These are phyloP conservation scores for Skeletonema marinoi DNA, from an alignment of 108 stramenopile genomes.

Conservation along the genomic window DNA sequence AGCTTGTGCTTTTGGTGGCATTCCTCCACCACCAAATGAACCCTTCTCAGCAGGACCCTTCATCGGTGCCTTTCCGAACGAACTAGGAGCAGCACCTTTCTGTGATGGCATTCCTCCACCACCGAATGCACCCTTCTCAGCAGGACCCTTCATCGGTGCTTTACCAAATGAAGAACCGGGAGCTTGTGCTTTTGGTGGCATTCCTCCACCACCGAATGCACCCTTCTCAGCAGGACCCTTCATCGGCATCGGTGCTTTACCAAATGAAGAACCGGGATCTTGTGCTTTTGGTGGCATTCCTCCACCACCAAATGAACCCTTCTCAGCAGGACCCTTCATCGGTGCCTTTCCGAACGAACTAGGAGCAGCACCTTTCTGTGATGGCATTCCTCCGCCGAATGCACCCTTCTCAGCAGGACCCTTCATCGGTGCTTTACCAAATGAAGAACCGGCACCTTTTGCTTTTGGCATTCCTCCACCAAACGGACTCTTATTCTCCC, in stretches of 20 bases:
- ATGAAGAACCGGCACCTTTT: background rate
- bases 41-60: background rate
- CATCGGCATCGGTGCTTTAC: background rate
- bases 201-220: background rate
- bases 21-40: background rate
- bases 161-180: background rate
- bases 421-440: background rate
- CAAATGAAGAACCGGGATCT: background rate
- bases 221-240: background rate
- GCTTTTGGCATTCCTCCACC: slow-evolving; percentile 1
- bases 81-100: too few relatives aligned
- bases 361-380: too few relatives aligned
- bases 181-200: too few relatives aligned
- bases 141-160: background rate
- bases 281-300: too few relatives aligned
- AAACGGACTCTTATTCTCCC: background rate
- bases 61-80: background rate
- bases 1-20: background rate
- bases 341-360: too few relatives aligned
- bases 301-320: background rate
- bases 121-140: background rate
- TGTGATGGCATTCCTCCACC: background rate
- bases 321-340: background rate
- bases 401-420: too few relatives aligned
- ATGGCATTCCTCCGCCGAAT: too few relatives aligned